phyloP scores from a whole-genome alignment of 2,329 filamentous ascomycete species.

The Colletotrichum tropicale region DNA sequence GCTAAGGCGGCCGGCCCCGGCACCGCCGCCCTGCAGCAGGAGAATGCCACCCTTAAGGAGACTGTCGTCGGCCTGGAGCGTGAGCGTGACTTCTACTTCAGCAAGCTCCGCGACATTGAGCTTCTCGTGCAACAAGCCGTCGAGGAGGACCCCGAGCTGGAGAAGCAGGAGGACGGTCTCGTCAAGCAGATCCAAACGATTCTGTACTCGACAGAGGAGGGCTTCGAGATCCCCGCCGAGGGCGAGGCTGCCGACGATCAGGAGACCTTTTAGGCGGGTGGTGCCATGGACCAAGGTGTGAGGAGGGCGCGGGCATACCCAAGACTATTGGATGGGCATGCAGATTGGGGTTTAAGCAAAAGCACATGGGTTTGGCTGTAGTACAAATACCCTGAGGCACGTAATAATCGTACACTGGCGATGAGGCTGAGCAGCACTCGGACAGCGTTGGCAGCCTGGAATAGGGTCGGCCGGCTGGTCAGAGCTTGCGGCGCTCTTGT shows the following conservation, averaged over 20 bases:
- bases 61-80: constrained; percentile 94
- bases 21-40: constrained; percentile 76
- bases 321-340: neutral
- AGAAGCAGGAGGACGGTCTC: constrained; percentile 90
- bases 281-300: neutral
- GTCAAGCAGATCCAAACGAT: constrained; percentile 97
- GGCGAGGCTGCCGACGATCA: constrained; percentile 75
- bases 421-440: constrained; percentile 4
- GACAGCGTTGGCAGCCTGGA: neutral
- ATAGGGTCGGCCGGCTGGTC: neutral
- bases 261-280: constrained; percentile 70
- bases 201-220: constrained; percentile 94
- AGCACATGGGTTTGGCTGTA: constrained; percentile 18
- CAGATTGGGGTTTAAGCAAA: neutral
- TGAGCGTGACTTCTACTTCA: constrained; percentile 98
- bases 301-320: neutral
- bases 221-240: constrained; percentile 89
- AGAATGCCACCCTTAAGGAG: constrained; percentile 91
- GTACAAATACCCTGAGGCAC: constrained; percentile 19
- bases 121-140: constrained; percentile 90
- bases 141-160: constrained; percentile 89
- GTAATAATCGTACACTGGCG: constrained; percentile 19
- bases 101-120: constrained; percentile 97
- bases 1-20: constrained; percentile 55
- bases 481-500: neutral